Percentiles rank a stretch among this genome's conserved stretches.
Conservation (phyloP, 2,329 filamentous ascomycete species). For the Plectosphaerella sp. region DNA sequence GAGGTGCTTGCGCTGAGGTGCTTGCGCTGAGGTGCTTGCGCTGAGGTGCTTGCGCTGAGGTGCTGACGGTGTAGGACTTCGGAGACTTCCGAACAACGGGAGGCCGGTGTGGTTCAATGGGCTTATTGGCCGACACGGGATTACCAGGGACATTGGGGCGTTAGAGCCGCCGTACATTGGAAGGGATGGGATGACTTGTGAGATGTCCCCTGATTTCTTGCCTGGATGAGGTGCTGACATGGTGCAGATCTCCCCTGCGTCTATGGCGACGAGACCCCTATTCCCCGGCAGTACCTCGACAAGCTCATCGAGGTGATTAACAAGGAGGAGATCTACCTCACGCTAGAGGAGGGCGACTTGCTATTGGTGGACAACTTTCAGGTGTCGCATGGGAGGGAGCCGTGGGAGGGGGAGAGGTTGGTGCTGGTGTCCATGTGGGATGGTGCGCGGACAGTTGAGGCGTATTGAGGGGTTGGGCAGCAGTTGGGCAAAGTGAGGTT, state of each 20-base stretch:
- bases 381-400: conserved; percentile 9
- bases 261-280: conserved; percentile 10
- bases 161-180: conserved; percentile 11
- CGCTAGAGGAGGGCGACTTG: conserved; percentile 11
- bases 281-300: conserved; percentile 7
- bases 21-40: too few species aligned
- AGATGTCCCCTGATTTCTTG: not conserved
- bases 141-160: conserved; percentile 12
- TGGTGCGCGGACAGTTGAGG: not conserved
- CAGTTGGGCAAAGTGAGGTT: too few species aligned
- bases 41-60: not conserved
- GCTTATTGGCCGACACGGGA: conserved; percentile 10
- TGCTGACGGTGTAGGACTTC: conserved; percentile 1
- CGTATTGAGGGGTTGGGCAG: not conserved
- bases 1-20: too few species aligned
- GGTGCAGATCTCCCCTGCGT: conserved; percentile 9
- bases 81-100: conserved; percentile 6
- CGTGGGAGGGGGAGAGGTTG: conserved; percentile 9
- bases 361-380: conserved; percentile 14
- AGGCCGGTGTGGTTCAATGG: conserved; percentile 12
- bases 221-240: not conserved
- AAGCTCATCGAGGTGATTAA: conserved; percentile 12
- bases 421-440: conserved; percentile 10
- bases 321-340: conserved; percentile 12
- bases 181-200: conserved; percentile 13